A percentile compares a stretch with the other conserved stretches of the same genome.
Conservation (phyloP, 169 alveolate genomes). For the Plasmodium vivax region DNA sequence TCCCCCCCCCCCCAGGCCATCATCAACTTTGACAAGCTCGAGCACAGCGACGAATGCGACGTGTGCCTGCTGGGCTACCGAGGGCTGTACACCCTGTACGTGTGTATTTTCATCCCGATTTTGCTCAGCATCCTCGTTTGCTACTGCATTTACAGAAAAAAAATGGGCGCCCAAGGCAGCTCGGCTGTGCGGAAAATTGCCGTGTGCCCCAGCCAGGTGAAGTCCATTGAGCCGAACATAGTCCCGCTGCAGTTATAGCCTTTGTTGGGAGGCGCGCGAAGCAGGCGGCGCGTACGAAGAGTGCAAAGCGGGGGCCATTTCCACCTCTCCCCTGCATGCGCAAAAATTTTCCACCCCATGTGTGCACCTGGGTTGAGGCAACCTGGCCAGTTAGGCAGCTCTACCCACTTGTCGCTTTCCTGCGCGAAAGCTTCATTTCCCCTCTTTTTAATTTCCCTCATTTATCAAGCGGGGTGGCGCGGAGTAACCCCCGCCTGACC, state of each 20-base stretch:
- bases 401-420: neutral
- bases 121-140: constrained; percentile 46
- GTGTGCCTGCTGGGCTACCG: constrained; percentile 49
- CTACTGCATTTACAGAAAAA: constrained; percentile 12
- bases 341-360: neutral
- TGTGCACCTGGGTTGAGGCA: neutral
- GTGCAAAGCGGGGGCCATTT: neutral
- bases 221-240: constrained; percentile 36
- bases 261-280: neutral
- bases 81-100: constrained; percentile 55
- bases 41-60: constrained; percentile 36
- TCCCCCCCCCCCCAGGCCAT: constrained; percentile 8
- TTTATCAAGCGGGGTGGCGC: neutral
- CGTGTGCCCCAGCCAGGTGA: neutral
- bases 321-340: neutral
- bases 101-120: constrained; percentile 57
- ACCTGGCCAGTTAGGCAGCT: neutral
- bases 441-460: neutral
- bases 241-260: constrained; percentile 10
- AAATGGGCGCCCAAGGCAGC: neutral
- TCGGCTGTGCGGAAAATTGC: neutral
- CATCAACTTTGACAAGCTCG: constrained; percentile 26
- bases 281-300: neutral
- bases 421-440: neutral
- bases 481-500: neutral